A percentile compares a stretch with the other conserved stretches of the same genome.
These are phyloP conservation scores for Rhodotorula diobovata DNA, from an alignment of 768 basidiomycete species.

Conservation along the genomic window DNA sequence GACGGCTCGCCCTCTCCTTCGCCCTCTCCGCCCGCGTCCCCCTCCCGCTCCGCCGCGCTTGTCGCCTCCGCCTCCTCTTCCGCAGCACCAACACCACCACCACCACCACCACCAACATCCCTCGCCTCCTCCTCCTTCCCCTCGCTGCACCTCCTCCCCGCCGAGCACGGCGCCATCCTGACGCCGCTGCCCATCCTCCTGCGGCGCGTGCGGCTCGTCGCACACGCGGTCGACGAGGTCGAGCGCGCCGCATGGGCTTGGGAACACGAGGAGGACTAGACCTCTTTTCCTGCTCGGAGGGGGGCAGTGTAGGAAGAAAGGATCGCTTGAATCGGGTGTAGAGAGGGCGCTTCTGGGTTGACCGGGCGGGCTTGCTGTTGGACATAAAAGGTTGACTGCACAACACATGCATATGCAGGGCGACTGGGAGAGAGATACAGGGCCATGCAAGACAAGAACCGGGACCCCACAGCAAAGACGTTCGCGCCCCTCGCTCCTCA, in stretches of 20 bases:
- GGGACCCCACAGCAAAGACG: no score
- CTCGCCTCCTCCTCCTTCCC: neutral
- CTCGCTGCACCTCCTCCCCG: slow-evolving; percentile 19
- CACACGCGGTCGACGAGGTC: slow-evolving; percentile 14
- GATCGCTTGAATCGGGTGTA: neutral
- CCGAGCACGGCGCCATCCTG: slow-evolving; percentile 32
- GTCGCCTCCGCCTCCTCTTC: neutral
- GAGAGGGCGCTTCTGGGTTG: neutral
- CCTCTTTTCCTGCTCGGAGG: no score
- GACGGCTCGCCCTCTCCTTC: no score
- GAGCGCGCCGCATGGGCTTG: slow-evolving; percentile 6
- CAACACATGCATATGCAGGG: no score
- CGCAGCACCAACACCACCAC: neutral
- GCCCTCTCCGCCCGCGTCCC: no score
- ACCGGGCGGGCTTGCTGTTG: no score
- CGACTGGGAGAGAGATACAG: no score
- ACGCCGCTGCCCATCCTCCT: neutral
- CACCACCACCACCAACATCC: neutral
- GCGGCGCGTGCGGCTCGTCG: slow-evolving; percentile 10
- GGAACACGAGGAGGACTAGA: slow-evolving; percentile 4
- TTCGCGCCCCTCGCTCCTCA: neutral
- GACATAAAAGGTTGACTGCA: no score
- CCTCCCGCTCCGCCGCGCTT: neutral
- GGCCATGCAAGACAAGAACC: no score
- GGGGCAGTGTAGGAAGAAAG: neutral